These are phyloP conservation scores for Sordaria brevicollis DNA, from an alignment of 495 filamentous ascomycete species.

Conservation along the genomic window DNA sequence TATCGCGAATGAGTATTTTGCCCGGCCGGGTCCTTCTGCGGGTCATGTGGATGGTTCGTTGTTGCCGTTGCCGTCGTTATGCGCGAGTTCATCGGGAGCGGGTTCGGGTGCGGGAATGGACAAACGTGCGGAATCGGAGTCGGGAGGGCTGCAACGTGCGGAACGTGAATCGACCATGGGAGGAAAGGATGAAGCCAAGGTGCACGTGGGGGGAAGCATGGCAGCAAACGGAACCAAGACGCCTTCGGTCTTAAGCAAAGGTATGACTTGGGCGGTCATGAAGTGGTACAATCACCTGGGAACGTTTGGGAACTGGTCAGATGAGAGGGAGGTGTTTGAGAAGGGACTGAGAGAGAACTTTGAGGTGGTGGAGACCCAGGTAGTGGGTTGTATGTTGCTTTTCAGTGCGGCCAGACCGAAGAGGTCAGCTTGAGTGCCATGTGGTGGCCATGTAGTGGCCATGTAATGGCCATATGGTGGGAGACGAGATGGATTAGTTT, in stretches of 20 bases:
- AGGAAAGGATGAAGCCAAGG: no score
- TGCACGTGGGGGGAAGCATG: no score
- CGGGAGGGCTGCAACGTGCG: no score
- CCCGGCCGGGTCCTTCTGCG: constrained; percentile 6
- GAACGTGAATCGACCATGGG: no score
- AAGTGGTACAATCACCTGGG: constrained; percentile 18
- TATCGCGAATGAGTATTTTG: neutral
- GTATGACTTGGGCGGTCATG: constrained; percentile 21
- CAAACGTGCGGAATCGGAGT: no score
- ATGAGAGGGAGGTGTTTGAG: constrained; percentile 24
- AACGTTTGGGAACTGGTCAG: constrained; percentile 16
- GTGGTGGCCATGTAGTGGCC: no score
- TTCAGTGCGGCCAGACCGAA: neutral
- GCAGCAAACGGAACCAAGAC: no score
- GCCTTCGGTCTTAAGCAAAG: neutral
- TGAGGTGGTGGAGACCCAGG: constrained; percentile 18
- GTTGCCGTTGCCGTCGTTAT: constrained; percentile 22
- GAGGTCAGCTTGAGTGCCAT: no score
- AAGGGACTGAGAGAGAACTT: constrained; percentile 19
- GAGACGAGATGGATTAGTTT: no score
- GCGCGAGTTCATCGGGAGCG: neutral
- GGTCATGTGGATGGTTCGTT: no score
- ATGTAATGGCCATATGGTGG: no score
- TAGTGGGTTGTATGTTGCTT: constrained; percentile 10
- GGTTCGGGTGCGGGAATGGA: no score